These are phyloP conservation scores for Colletotrichum orbiculare DNA, from an alignment of 2,329 filamentous ascomycete genomes.

Conservation along the genomic window DNA sequence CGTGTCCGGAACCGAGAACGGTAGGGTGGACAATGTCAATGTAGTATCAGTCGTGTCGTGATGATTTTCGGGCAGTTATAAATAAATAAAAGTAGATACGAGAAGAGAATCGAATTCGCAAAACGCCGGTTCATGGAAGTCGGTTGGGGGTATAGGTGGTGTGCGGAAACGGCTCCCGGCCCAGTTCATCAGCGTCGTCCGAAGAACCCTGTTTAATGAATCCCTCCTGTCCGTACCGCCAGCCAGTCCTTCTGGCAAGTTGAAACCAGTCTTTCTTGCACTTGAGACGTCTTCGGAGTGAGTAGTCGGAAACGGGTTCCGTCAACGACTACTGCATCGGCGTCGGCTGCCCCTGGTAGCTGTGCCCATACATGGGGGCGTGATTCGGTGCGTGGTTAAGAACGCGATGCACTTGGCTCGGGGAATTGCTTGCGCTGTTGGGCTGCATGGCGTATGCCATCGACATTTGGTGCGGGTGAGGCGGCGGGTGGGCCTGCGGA, in stretches of 20 bases:
- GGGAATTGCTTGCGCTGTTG: constrained; percentile 31
- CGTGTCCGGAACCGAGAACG: background rate
- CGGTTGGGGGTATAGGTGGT: constrained; percentile 20
- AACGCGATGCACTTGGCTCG: constrained; percentile 20
- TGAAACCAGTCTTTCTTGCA: background rate
- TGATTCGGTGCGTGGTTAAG: constrained; percentile 20
- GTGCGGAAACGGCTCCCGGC: constrained; percentile 5
- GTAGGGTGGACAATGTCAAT: background rate
- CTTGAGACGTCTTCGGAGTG: background rate
- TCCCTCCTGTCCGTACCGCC: background rate
- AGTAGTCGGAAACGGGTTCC: too few species aligned
- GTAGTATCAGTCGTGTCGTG: background rate
- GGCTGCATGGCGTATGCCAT: constrained; percentile 27
- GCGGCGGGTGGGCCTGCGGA: background rate
- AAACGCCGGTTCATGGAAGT: constrained; percentile 32
- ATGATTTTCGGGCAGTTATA: background rate
- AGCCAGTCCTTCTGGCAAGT: too few species aligned
- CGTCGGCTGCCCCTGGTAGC: constrained; percentile 21
- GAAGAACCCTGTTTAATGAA: background rate
- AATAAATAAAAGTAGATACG: constrained; percentile 16
- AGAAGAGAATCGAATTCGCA: constrained; percentile 33
- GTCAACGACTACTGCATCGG: constrained; percentile 11
- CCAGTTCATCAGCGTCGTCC: background rate
- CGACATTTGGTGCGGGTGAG: constrained; percentile 17
- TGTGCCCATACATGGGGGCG: constrained; percentile 6